Conservation (phyloP, 768 basidiomycete genomes). For the Psilocybe sp. region DNA sequence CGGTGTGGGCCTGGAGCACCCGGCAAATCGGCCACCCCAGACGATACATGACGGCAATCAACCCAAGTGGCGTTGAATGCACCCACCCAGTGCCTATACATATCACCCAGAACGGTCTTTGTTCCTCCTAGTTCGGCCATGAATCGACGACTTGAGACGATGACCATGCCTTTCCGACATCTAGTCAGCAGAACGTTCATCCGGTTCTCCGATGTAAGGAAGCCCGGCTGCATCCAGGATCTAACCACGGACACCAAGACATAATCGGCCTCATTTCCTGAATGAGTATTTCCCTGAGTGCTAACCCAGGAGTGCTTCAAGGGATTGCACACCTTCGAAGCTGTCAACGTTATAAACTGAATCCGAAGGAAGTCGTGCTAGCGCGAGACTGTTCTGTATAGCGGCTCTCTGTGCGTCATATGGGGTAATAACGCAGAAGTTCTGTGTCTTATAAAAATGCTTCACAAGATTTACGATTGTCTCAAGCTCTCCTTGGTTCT, state of each 20-base stretch:
- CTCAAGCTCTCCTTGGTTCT: conserved; percentile 43
- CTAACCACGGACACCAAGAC: conserved; percentile 52
- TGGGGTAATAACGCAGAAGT: conserved; percentile 50
- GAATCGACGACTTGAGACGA: conserved; percentile 44
- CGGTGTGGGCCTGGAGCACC: conserved; percentile 12
- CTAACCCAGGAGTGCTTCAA: background rate
- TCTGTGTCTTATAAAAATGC: conserved; percentile 31
- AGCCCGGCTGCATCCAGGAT: conserved; percentile 37
- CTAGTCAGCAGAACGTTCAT: conserved; percentile 56
- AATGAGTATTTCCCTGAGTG: background rate
- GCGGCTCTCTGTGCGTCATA: conserved; percentile 51
- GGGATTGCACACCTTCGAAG: conserved; percentile 41
- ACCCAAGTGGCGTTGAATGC: conserved; percentile 23
- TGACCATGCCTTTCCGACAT: conserved; percentile 42
- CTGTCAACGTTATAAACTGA: conserved; percentile 52
- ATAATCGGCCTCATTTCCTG: conserved; percentile 52
- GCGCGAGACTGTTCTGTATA: conserved; percentile 34
- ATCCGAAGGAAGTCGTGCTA: conserved; percentile 34
- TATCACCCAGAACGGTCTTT: conserved; percentile 39
- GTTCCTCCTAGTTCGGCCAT: conserved; percentile 27
- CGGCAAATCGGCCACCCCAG: conserved; percentile 28
- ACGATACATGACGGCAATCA: conserved; percentile 26
- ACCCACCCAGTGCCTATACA: conserved; percentile 26
- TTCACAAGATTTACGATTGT: conserved; percentile 39
- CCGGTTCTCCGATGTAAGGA: conserved; percentile 40